These are phyloP conservation scores for Hibiscus tridactylites DNA, from an alignment of 345 rosid genomes.

Conservation along the genomic window DNA sequence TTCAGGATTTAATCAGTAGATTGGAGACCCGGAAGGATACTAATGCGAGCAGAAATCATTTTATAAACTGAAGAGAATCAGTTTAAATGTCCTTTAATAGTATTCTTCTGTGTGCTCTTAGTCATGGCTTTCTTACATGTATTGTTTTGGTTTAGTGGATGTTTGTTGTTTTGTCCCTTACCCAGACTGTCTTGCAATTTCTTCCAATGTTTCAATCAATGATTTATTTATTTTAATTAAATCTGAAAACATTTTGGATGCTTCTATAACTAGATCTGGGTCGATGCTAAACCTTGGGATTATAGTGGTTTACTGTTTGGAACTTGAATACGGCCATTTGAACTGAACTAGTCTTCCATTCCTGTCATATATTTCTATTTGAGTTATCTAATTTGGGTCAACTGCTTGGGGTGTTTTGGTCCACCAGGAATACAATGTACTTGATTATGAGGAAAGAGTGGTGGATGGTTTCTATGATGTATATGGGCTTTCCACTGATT, in stretches of 20 bases:
- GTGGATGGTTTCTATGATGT: constrained; percentile 95
- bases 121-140: neutral
- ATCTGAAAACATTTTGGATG: neutral
- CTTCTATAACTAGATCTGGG: neutral
- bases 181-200: neutral
- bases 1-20: neutral
- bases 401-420: constrained; percentile 9
- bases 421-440: constrained; percentile 78
- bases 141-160: neutral
- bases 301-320: neutral
- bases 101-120: neutral
- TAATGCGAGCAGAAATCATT: neutral
- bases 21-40: constrained; percentile 4
- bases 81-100: neutral
- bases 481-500: constrained; percentile 53
- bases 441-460: constrained; percentile 91
- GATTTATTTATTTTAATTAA: neutral
- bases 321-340: neutral
- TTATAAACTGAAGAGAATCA: neutral
- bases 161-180: neutral
- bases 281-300: neutral
- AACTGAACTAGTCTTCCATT: neutral
- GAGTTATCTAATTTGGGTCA: constrained; percentile 11
- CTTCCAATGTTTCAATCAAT: neutral
- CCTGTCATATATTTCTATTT: neutral